phyloP scores from a whole-genome alignment of 2,329 filamentous ascomycete species.

The Talaromyces funiculosus region DNA sequence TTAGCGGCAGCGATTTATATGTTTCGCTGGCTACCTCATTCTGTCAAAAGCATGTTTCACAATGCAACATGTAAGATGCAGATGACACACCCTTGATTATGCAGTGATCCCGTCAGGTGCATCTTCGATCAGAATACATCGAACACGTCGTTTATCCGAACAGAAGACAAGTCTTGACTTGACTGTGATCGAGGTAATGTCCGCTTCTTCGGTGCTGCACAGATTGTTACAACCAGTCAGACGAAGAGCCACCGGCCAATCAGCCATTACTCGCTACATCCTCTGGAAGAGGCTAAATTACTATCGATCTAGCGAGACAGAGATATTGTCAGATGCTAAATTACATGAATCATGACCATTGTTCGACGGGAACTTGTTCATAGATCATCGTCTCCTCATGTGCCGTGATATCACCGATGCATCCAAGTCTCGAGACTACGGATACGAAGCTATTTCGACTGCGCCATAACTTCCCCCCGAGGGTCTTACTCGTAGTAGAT shows the following conservation, averaged over 20 bases:
- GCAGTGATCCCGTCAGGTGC: neutral
- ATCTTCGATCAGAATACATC: neutral
- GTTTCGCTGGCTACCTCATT: neutral
- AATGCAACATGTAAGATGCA: neutral
- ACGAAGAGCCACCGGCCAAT: neutral
- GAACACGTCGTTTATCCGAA: neutral
- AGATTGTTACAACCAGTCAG: neutral
- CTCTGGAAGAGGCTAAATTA: neutral
- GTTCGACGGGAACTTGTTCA: neutral
- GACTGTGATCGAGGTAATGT: neutral
- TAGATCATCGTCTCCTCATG: conserved; percentile 2
- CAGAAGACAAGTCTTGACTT: neutral
- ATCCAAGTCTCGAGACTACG: neutral
- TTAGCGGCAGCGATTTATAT: neutral
- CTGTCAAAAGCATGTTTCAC: neutral
- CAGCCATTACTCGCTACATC: neutral
- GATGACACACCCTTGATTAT: neutral
- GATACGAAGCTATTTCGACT: neutral
- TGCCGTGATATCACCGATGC: conserved; percentile 2
- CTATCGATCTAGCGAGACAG: neutral
- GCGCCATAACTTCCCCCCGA: neutral
- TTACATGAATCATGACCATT: neutral
- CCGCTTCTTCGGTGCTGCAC: neutral
- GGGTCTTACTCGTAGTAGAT: neutral
- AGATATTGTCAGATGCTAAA: neutral